Conservation (phyloP, 768 basidiomycete species). For the Tephrocybe sp. region DNA sequence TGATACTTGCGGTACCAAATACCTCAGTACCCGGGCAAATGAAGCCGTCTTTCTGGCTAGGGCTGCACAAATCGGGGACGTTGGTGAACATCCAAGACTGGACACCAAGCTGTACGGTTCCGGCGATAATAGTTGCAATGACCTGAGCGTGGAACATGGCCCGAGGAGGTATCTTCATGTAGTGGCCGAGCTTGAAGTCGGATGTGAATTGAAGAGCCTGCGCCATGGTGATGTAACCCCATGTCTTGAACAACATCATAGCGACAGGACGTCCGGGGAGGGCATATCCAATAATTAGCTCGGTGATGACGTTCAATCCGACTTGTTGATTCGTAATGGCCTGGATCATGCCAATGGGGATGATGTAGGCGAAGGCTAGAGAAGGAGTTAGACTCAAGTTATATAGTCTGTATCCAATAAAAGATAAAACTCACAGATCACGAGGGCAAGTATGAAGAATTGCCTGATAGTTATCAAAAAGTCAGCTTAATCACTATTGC, state of each 20-base stretch:
- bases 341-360: conserved; percentile 67
- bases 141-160: conserved; percentile 75
- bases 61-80: conserved; percentile 59
- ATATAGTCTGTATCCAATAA: too few relatives aligned
- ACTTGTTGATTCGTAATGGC: conserved; percentile 83
- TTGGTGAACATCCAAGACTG: conserved; percentile 79
- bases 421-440: conserved; percentile 43
- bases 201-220: conserved; percentile 70
- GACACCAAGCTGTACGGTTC: conserved; percentile 73
- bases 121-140: conserved; percentile 64
- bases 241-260: conserved; percentile 88
- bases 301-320: conserved; percentile 74
- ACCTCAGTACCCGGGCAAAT: conserved; percentile 71
- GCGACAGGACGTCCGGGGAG: conserved; percentile 78
- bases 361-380: conserved; percentile 59
- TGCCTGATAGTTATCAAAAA: conserved; percentile 22
- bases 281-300: conserved; percentile 78
- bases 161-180: conserved; percentile 65
- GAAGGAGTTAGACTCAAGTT: neutral
- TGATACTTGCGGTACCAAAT: conserved; percentile 77
- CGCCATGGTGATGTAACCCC: conserved; percentile 71
- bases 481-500: neutral
- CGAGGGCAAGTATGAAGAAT: conserved; percentile 67
- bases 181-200: conserved; percentile 81
- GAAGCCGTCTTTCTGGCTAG: conserved; percentile 59